These are phyloP conservation scores for Cochlearia excelsa DNA, from an alignment of 345 rosid genomes.

Conservation along the genomic window DNA sequence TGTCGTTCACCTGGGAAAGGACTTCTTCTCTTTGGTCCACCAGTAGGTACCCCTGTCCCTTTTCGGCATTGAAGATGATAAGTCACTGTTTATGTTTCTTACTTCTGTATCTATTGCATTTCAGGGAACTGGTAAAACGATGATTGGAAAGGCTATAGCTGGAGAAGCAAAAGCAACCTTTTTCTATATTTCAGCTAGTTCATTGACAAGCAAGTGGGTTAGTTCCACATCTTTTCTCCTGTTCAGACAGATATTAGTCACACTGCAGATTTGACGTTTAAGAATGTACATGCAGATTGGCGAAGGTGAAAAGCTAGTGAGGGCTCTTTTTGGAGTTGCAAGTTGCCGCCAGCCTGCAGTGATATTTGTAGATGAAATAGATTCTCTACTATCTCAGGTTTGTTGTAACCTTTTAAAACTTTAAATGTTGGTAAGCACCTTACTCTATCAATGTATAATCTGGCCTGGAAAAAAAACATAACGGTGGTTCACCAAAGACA, in stretches of 20 bases:
- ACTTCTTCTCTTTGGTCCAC: slow-evolving; percentile 98
- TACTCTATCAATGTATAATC: not conserved
- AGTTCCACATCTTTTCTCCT: slow-evolving; percentile 30
- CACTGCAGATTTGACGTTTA: not conserved
- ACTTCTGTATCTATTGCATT: slow-evolving; percentile 24
- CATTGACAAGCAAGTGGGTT: slow-evolving; percentile 99
- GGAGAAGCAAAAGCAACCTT: slow-evolving; percentile 99
- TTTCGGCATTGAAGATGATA: not conserved
- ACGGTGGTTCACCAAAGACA: slow-evolving; percentile 20
- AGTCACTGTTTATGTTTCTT: slow-evolving; percentile 16
- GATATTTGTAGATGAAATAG: slow-evolving; percentile 96
- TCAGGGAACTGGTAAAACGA: slow-evolving; percentile 97
- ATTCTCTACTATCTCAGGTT: slow-evolving; percentile 97
- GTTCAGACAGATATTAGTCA: not conserved
- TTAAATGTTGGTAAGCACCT: not conserved
- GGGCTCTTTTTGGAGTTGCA: slow-evolving; percentile 98
- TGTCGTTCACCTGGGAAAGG: slow-evolving; percentile 99
- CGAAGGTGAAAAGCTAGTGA: slow-evolving; percentile 97
- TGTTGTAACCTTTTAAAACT: slow-evolving; percentile 21
- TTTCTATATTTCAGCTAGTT: slow-evolving; percentile 97
- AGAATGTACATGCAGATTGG: slow-evolving; percentile 63
- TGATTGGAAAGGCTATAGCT: slow-evolving; percentile 99
- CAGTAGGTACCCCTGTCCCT: slow-evolving; percentile 51
- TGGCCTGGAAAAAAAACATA: not conserved
- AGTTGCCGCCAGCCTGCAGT: slow-evolving; percentile 99